Evolutionary conservation across 805 yeast species (phyloP), one percentile per base, ranked within the genome.

Genomic region (Candida oleophila): DNA sequence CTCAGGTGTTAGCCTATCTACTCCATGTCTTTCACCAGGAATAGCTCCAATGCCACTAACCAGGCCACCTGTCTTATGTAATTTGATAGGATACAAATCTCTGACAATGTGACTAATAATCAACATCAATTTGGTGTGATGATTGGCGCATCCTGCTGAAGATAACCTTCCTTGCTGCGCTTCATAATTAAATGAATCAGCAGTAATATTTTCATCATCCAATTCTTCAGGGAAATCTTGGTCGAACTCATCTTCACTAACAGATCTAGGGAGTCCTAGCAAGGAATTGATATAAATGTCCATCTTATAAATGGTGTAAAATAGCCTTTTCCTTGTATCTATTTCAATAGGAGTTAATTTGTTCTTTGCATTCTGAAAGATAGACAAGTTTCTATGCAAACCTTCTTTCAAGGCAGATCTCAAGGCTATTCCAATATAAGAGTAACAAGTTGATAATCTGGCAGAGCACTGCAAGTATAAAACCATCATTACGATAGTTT

Each of bases 301-400:
- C 85, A 89, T 86, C 62, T 90, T 90, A 62, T 87, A 86, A 51
- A 90, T 84, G 1, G 96, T 85, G 87, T 92, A 90, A 62, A 90
- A 90, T 37, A 91, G 67, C 49, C 97, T 74, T 64, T 89, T 90
- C 49, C 96, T 74, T 1, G 88, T 85, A 59, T 91, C 96, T 34
- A 82, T 71, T 59, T 88, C 95, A 30, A 90, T 82, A 1, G 91
- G 91, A 54, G 85, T 85, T 41, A 77, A 71, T 54, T 82, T 81
- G 14, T 62, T 76, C 53, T 80, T 73, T 38, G 81, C 71, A 45
- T 60, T 63, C 45, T 71, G 75, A 49, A 72, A 70, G 5, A 71
- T 68, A 3, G 69, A 53, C 32, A 89, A 73, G 60, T 83, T 85
- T 51, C 96, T 69, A 64, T 90, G 96, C 16, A 89, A 68, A 0